A percentile compares a stretch with the other conserved stretches of the same genome.
These are phyloP conservation scores for Craspedostauros australis DNA, from an alignment of 108 stramenopile species.

Conservation along the genomic window DNA sequence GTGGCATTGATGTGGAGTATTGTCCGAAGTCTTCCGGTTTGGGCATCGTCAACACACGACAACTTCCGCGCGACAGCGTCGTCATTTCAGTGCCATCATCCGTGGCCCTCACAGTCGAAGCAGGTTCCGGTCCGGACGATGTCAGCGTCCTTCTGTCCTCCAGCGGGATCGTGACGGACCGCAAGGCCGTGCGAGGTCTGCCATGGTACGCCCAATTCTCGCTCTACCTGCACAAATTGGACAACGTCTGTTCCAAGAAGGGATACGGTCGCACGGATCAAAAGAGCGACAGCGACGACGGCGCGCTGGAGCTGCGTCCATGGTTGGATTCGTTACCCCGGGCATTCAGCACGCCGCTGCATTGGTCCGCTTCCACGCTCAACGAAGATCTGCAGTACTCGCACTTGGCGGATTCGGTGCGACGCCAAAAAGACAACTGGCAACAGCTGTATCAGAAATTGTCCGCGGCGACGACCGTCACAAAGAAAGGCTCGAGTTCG, in stretches of 20 bases:
- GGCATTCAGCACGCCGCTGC: conserved; percentile 73
- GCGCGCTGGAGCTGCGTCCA: conserved; percentile 32
- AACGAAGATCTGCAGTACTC: conserved; percentile 59
- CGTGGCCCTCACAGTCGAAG: conserved; percentile 58
- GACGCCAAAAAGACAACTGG: conserved; percentile 59
- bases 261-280: no score
- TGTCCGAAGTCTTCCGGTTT: no score
- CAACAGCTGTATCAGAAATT: conserved; percentile 32
- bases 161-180: conserved; percentile 9
- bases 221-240: conserved; percentile 36
- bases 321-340: conserved; percentile 77
- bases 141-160: conserved; percentile 9
- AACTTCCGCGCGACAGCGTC: conserved; percentile 33
- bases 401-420: conserved; percentile 53
- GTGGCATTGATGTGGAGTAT: no score
- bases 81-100: conserved; percentile 61
- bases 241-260: conserved; percentile 23
- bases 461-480: not conserved
- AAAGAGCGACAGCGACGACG: not conserved
- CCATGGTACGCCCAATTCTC: conserved; percentile 54
- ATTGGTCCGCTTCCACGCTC: conserved; percentile 41
- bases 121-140: conserved; percentile 48
- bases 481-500: not conserved
- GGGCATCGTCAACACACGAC: conserved; percentile 40
- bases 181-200: conserved; percentile 13